Base-by-base conservation (phyloP, 2,329 filamentous ascomycete species). In the Hawksworthiomyces lignivorus region DNA sequence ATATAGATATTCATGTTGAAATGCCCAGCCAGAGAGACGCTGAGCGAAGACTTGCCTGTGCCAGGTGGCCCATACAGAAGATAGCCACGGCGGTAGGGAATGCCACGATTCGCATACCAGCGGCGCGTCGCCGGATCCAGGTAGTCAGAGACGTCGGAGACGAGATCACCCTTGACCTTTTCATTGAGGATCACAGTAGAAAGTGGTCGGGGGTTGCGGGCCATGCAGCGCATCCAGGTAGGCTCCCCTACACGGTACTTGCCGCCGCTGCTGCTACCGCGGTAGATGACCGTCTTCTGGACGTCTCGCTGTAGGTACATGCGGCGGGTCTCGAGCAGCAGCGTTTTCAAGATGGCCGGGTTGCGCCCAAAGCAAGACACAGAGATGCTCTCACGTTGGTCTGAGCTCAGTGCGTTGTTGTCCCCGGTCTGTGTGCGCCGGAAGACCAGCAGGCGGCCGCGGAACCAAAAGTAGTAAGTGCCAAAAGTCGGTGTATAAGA, bases 81-180 rank as follows among this genome's bases (percentile, higher is more conserved):
- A 54, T 92, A 94, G 0, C 87, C 88, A 5, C 87, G 73, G 12
- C 87, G 76, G 57, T 94, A 94, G 0, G 88, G 87, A 22, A 94
- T 90, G 1, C 87, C 87, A 7, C 87, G 74, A 50, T 86, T 83
- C 0, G 81, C 72, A 56, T 95, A 94, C 86, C 87, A 94, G n/a
- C 79, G 70, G 33, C 75, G 68, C 0, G 79, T 82, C 11, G 66
- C 61, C 0, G 77, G 77, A 47, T 77, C 67, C 27, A 84, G 69
- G 52, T 83, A 83, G 51, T 82, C 77, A 20, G 65, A 67, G 24
- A 80, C 70, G 51, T 83, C 80, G 31, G 70, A 67, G 36, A 83
- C 64, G 11, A 84, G 65, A 3, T 71, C 66, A 46, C 70, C 58
- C 65, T 83, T 84, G 36, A 72, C 68, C 51, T 69, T 62, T 43